Evolutionary conservation across 371 early-diverging fungal genomes (phyloP), one percentile per base, ranked within the genome.

Genomic region (Zychaea mexicana): DNA sequence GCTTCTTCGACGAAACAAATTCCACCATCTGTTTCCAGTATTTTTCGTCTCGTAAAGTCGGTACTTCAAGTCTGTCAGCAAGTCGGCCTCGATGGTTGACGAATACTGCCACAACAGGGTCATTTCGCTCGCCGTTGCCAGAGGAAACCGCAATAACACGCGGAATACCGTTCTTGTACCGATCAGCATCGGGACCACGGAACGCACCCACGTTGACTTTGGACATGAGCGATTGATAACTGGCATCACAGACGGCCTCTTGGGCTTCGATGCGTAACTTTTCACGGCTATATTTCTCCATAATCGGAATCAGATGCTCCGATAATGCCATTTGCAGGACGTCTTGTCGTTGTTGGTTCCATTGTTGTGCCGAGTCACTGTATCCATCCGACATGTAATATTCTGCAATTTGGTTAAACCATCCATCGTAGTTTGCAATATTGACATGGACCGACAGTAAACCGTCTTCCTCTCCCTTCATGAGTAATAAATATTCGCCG

Each of bases 61-160:
- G 86, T 1, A 91, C 82, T 26, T 86, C 79, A 19, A 86, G 68
- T 15, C 84, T 82, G 59, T 92, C 92, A 5, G 79, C 67, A n/a
- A 92, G 76, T 61, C 78, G 78, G 58, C 97, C 95, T 47, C 88
- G 82, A 64, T 91, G 91, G 64, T 93, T 90, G 3, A 97, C 67
- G 61, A 86, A 88, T 1, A 91, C 92, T 13, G 85, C 89, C 30
- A 89, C 84, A 26, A 91, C 83, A 0, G 94, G 83, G 45, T 90
- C 91, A 21, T 85, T 78, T 58, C 74, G 78, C 1, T 84, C 83
- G 12, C 92, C 95, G 32, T 90, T 90, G 24, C 95, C 95, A 73
- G 92, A 92, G 4, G 91, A 91, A 2, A 97, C 82, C 2, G 95
- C 87, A 21, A 95, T 77, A 2, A 97, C 94, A 39, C 92, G 86